Base-by-base conservation (phyloP, 129 eudicot genomes). In the Tanacetum coccineum region DNA sequence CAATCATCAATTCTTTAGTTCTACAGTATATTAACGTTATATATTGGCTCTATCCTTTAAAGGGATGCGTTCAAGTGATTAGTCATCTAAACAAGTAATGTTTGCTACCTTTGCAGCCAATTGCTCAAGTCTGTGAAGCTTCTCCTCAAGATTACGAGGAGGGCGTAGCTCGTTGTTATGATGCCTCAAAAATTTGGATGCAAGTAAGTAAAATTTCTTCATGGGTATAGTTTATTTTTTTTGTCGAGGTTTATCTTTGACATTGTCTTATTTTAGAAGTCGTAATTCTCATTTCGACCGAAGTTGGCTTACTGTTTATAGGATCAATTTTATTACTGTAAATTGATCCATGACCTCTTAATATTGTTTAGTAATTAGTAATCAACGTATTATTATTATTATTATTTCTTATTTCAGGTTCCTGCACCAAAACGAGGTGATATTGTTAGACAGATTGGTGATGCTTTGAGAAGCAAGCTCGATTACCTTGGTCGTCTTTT, bases 361-460 rank as follows among this genome's bases (percentile, higher is more conserved):
- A 1, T 42, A 2, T 48, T 26, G 13, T 49, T 6, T 59, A 64
- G n/a, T 71, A 54, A 77, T 40, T 17, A 64, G n/a, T 71, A 54
- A 77, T 40, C 14, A 18, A 39, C 13, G 19, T 32, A 11, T 51
- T 15, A 66, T 15, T 62, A 48, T 11, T 32, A 11, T 51, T 15
- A 66, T 15, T 62, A 48, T 11, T 51, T 70, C 39, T 32, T 50
- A 15, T 68, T 40, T 55, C 69, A 93, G 98, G 62, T 93, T 77
- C 96, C 98, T 60, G 96, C 98, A 59, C 98, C 98, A 67, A 86
- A 86, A 68, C 75, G 98, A 84, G 98, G 98, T 9, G 98, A 93
- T 18, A 81, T 93, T 78, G 98, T 93, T 63, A 76, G 98, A 74
- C 98, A 93, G 77, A 93, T 93, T 74, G 96, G 98, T 66, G 98